Evolutionary conservation across 106 monocot species (phyloP).

Genomic region (Acanthochlamys bracteata): DNA sequence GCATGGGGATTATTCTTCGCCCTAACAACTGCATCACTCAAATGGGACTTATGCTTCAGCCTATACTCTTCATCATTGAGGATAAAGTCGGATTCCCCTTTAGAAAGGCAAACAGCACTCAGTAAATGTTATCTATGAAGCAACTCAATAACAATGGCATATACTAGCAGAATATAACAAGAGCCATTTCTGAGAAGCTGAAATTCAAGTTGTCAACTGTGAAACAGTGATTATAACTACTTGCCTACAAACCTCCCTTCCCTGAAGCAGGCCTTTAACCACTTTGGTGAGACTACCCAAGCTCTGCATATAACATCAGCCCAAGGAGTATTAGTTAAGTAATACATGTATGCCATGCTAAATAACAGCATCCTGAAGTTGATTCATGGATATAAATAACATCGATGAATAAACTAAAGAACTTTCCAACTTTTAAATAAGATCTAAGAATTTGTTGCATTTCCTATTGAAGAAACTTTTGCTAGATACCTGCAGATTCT

Average conservation of each 20-base stretch:
- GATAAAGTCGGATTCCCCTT: slow-evolving; percentile 51
- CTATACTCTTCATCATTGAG: slow-evolving; percentile 58
- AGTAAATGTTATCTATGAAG: too few relatives aligned
- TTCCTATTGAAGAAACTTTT: too few relatives aligned
- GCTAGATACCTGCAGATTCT: too few relatives aligned
- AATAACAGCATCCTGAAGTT: too few relatives aligned
- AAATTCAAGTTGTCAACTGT: not conserved
- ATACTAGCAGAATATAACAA: not conserved
- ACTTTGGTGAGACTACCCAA: slow-evolving; percentile 66
- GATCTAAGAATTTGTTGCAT: too few relatives aligned
- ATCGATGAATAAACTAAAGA: too few relatives aligned
- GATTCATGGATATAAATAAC: too few relatives aligned
- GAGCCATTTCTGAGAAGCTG: too few relatives aligned
- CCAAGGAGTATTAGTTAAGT: too few relatives aligned
- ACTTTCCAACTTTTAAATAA: too few relatives aligned
- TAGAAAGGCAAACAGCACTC: not conserved
- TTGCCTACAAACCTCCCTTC: slow-evolving; percentile 59
- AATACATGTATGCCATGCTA: too few relatives aligned
- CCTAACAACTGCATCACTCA: slow-evolving; percentile 53
- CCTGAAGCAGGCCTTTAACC: slow-evolving; percentile 66
- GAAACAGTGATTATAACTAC: slow-evolving; percentile 1
- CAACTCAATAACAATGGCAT: not conserved
- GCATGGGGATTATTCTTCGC: slow-evolving; percentile 46
- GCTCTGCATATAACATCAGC: slow-evolving; percentile 32
- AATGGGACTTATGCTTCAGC: slow-evolving; percentile 45